Conservation (phyloP, 108 stramenopile species). For the Cyclotella choctawhatcheeana region DNA sequence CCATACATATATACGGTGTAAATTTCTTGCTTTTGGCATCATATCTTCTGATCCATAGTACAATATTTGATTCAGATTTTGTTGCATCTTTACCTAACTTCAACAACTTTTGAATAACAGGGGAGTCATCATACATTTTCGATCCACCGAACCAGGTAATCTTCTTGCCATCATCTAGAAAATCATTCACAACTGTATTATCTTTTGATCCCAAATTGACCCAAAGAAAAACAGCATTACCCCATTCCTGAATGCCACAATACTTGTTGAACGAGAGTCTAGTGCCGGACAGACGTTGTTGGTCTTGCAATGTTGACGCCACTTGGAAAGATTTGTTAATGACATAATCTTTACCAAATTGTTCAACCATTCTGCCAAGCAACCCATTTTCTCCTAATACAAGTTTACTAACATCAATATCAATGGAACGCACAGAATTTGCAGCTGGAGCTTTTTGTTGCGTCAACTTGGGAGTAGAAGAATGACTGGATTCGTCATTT, state of each 20-base stretch:
- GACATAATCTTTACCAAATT: conserved; percentile 70
- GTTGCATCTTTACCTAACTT: conserved; percentile 47
- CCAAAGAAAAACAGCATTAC: conserved; percentile 71
- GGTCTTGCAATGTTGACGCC: conserved; percentile 36
- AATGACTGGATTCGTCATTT: neutral
- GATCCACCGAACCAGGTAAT: conserved; percentile 86
- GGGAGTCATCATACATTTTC: conserved; percentile 69
- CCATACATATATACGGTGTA: conserved; percentile 50
- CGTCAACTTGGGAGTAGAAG: neutral
- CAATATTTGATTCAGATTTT: conserved; percentile 34
- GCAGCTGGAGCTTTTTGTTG: conserved; percentile 20
- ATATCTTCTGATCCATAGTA: conserved; percentile 78
- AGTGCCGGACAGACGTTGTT: conserved; percentile 31
- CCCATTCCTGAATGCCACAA: conserved; percentile 83
- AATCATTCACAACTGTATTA: conserved; percentile 58
- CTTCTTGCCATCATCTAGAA: conserved; percentile 52
- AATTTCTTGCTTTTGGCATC: conserved; percentile 38
- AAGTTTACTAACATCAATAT: conserved; percentile 43
- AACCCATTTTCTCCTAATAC: conserved; percentile 42
- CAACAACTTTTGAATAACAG: conserved; percentile 64
- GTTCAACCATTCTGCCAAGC: conserved; percentile 57
- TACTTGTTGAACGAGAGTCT: conserved; percentile 85
- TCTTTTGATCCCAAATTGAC: conserved; percentile 52
- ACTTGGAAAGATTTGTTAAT: conserved; percentile 49
- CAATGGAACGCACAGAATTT: conserved; percentile 63